These are phyloP conservation scores for Scutellaria baicalensis DNA, from an alignment of 257 asterid species.

Conservation along the genomic window DNA sequence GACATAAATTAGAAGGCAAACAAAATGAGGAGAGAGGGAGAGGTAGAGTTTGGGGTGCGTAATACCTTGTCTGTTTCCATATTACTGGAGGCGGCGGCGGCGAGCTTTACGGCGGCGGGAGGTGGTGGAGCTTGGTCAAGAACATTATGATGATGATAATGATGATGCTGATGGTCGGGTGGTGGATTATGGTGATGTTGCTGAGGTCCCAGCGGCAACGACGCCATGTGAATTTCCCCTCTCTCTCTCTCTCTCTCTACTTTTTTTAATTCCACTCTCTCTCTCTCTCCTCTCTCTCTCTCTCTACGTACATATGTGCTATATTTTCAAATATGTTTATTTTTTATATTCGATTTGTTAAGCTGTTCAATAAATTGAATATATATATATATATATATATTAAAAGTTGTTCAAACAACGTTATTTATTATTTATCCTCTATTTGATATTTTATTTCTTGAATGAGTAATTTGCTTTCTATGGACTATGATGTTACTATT, in stretches of 20 bases:
- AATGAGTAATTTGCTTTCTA: too few species aligned
- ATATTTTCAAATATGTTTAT: background rate
- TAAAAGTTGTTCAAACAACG: too few species aligned
- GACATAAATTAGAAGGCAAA: background rate
- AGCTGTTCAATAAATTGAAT: background rate
- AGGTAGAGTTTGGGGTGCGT: background rate
- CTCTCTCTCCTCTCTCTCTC: background rate
- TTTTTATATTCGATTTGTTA: background rate
- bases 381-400: too few species aligned
- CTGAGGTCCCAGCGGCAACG: conserved; percentile 78
- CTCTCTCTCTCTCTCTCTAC: conserved; percentile 1
- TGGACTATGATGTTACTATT: too few species aligned
- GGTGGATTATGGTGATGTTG: conserved; percentile 43
- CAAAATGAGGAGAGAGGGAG: background rate
- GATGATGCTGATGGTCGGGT: conserved; percentile 29
- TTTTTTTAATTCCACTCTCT: background rate
- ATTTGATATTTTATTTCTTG: too few species aligned
- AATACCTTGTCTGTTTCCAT: conserved; percentile 66
- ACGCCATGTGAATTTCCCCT: conserved; percentile 53
- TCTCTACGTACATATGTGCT: background rate
- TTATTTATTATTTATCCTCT: too few species aligned
- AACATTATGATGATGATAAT: conserved; percentile 27
- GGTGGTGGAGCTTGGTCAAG: conserved; percentile 48
- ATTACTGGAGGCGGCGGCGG: conserved; percentile 21
- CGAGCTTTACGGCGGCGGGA: conserved; percentile 41